Conservation (phyloP, 2,329 filamentous ascomycete genomes). For the Pseudogymnoascus sp. region DNA sequence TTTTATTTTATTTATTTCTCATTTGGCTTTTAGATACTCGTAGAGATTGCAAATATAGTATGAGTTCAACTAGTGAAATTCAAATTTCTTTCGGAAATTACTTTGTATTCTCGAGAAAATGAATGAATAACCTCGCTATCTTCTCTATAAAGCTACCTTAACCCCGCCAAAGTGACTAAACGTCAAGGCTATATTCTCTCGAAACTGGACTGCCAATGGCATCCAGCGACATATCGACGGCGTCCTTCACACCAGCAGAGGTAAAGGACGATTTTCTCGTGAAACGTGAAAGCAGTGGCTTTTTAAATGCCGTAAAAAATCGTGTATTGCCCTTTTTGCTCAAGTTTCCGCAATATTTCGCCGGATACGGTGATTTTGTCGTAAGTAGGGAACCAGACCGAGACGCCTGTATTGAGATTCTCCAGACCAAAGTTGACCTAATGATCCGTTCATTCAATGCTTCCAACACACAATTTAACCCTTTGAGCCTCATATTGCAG, state of each 20-base stretch:
- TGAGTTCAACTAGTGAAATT: too few species aligned
- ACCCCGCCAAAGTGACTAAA: neutral
- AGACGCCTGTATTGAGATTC: neutral
- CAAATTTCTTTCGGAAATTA: neutral
- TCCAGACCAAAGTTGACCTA: neutral
- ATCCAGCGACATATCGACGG: neutral
- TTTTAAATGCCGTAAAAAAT: neutral
- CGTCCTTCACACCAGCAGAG: neutral
- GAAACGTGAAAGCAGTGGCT: neutral
- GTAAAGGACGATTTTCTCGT: neutral
- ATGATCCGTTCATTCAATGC: neutral
- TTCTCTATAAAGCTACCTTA: neutral
- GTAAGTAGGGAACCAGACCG: neutral
- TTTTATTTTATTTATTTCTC: neutral
- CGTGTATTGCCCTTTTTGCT: neutral
- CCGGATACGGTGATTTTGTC: neutral
- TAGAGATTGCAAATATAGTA: too few species aligned
- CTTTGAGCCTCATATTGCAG: neutral
- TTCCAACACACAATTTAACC: neutral
- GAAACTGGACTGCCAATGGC: slow-evolving; percentile 1
- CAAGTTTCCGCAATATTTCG: neutral
- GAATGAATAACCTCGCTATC: neutral
- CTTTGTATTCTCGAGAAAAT: neutral
- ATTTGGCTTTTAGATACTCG: neutral
- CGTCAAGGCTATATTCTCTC: slow-evolving; percentile 20